Conservation (phyloP, 2,329 filamentous ascomycete genomes). For the Berkeleyomyces rouxiae region DNA sequence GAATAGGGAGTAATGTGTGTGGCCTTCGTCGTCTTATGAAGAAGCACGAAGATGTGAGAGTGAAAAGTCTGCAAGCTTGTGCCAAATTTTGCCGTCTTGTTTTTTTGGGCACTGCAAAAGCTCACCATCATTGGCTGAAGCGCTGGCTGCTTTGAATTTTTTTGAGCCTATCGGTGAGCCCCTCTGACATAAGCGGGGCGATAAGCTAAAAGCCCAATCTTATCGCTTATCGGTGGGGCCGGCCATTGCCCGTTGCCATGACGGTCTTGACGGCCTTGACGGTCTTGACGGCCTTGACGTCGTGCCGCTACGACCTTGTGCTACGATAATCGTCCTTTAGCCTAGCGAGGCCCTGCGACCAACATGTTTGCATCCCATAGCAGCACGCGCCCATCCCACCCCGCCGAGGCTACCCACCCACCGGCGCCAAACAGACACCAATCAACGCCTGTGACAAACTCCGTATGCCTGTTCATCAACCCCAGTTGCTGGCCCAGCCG, state of each 20-base stretch:
- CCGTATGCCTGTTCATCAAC: constrained; percentile 81
- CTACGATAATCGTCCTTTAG: no score
- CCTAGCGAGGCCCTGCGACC: constrained; percentile 6
- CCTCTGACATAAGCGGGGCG: constrained; percentile 6
- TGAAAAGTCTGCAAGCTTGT: background rate
- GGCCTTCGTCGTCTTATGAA: background rate
- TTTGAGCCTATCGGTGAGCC: constrained; percentile 3
- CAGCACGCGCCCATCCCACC: constrained; percentile 83
- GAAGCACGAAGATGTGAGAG: background rate
- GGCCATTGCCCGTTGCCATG: background rate
- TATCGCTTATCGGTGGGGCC: background rate
- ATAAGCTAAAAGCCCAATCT: background rate
- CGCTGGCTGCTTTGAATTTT: background rate
- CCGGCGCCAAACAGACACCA: constrained; percentile 95
- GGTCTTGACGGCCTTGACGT: background rate
- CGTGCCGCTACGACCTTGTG: background rate
- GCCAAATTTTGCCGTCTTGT: background rate
- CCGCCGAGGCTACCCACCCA: constrained; percentile 86
- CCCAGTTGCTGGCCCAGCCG: constrained; percentile 56
- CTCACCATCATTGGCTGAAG: background rate
- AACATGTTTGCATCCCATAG: constrained; percentile 71
- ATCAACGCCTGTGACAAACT: constrained; percentile 91
- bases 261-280: background rate
- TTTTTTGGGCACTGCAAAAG: background rate
- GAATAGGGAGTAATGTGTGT: background rate